Evolutionary conservation across 306 rosid species (phyloP), one percentile per base, ranked within the genome.

Genomic region (Acmispon strigosus): DNA sequence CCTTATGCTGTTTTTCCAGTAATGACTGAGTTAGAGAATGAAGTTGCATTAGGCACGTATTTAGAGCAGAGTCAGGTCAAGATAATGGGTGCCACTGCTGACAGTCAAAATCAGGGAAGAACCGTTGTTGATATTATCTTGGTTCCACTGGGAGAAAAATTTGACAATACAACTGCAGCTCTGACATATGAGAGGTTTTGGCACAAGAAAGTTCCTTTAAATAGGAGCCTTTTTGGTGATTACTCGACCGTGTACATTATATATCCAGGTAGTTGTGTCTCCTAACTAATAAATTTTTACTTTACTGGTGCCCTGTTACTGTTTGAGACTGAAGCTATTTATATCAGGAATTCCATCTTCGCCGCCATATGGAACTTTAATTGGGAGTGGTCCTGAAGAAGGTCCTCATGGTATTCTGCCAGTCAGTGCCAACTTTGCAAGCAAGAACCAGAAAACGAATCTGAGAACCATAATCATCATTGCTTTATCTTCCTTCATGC

Each of bases 61-160:
- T 77, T 95, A 81, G 86, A 83, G 57, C 99, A 95, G 82, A 91
- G 96, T 75, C 99, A 95, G 82, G 99, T 95, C 78, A 86, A 87
- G 84, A 95, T 95, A 84, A 95, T 91, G 99, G 99, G 99, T 62
- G 99, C 97, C 52, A 95, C 62, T 77, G 92, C 99, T 44, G 97
- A 95, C 66, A 76, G 75, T 78, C 88, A 95, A 83, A 86, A 95
- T 74, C 92, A 87, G 83, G 97, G 88, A 77, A 91, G 75, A 78
- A 91, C 99, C 27, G 67, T 82, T 41, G 96, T 95, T 82, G 97
- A 95, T 75, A 82, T 91, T 67, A 91, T 91, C 84, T 82, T 95
- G 76, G 99, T 95, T 75, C 99, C 99, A 1, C 51, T 95, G 36
- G 99, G 97, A 69, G 99, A 95, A 80, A 95, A 86, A 67, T 95